phyloP scores from a whole-genome alignment of 1,284 basidiomycete species.

The Tilletia caries region DNA sequence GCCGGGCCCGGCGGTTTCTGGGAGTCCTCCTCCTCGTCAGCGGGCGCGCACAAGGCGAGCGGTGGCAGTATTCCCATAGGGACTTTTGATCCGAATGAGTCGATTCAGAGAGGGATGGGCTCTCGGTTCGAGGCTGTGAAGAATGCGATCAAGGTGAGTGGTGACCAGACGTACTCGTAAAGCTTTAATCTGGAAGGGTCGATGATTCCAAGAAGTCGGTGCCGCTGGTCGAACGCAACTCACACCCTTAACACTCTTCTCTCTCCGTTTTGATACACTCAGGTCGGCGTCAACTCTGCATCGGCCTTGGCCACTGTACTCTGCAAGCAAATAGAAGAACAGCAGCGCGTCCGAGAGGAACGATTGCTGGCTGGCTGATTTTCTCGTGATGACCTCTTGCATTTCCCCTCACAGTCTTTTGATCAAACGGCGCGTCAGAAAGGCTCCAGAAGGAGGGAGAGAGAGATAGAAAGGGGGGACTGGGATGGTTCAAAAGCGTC shows the following conservation, averaged over 20 bases:
- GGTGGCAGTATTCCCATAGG: background rate
- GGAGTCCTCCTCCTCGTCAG: background rate
- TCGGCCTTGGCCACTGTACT: background rate
- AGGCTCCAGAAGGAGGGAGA: background rate
- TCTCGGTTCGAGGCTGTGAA: constrained; percentile 6
- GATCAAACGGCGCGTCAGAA: background rate
- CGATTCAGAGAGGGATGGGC: constrained; percentile 12
- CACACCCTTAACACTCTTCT: too few species aligned
- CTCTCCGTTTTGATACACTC: background rate
- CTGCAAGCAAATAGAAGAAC: constrained; percentile 10
- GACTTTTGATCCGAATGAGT: background rate
- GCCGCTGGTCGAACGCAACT: too few species aligned
- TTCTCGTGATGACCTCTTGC: background rate
- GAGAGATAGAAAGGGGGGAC: too few species aligned
- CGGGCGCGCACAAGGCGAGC: background rate
- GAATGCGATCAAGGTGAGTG: constrained; percentile 8
- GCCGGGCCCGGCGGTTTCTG: constrained; percentile 6
- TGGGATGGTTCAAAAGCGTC: constrained; percentile 20
- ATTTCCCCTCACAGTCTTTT: background rate
- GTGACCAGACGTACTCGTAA: too few species aligned
- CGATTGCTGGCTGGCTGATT: background rate
- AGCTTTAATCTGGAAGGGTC: too few species aligned
- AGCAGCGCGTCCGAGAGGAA: background rate
- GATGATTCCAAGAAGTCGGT: too few species aligned
- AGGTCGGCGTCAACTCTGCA: constrained; percentile 9